Percentiles rank a stretch among this genome's conserved stretches.
Conservation (phyloP, 441 rosid genomes). For the Euphorbia schlechtendalii region DNA sequence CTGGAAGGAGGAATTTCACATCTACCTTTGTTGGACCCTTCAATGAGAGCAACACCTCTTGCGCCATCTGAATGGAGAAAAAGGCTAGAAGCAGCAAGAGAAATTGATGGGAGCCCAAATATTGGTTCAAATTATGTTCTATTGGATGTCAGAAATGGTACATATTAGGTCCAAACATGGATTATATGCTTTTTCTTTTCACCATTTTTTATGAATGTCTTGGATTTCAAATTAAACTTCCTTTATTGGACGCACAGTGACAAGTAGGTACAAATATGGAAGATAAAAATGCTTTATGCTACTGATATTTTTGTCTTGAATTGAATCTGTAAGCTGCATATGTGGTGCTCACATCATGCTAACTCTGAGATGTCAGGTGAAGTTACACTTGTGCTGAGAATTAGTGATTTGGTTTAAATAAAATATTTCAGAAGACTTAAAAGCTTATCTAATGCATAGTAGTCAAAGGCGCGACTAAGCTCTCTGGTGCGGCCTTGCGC, state of each 20-base stretch:
- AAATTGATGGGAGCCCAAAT: conserved; percentile 24
- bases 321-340: neutral
- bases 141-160: conserved; percentile 89
- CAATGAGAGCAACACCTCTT: conserved; percentile 66
- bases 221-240: neutral
- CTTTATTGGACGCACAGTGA: neutral
- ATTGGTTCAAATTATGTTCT: conserved; percentile 37
- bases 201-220: neutral
- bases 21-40: conserved; percentile 71
- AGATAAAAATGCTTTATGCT: neutral
- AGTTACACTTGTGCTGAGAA: neutral
- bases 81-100: conserved; percentile 40
- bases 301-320: neutral
- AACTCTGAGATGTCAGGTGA: neutral
- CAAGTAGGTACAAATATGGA: neutral
- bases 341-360: neutral
- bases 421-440: neutral
- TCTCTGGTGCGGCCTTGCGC: no score
- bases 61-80: conserved; percentile 79
- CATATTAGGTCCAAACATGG: neutral
- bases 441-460: no score
- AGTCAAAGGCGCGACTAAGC: no score
- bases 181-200: neutral
- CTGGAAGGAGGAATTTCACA: conserved; percentile 72
- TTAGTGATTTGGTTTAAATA: neutral